Evolutionary conservation across 306 rosid genomes (phyloP), one percentile per base, ranked within the genome.

Genomic region (Quercus bicolor): DNA sequence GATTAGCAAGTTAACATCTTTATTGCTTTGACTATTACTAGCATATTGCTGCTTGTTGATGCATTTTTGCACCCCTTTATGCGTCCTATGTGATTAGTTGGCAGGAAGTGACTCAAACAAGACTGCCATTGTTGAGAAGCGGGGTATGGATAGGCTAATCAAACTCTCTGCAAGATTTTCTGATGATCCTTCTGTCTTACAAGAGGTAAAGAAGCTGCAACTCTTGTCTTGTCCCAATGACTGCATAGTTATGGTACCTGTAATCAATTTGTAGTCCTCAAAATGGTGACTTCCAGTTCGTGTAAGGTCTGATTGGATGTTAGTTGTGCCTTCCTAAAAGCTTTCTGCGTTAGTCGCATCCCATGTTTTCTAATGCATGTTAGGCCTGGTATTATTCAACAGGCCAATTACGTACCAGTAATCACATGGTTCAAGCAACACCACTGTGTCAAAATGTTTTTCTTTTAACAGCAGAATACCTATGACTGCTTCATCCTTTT

Each of bases 101-200:
- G 98, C 98, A 56, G 97, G 98, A 90, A 95, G 98, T 76, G 98
- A 92, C 51, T 2, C 86, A 26, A 95, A 95, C 81, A 95, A 95
- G 79, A 91, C 74, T 34, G 81, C 77, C 75, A 89, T 95, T 83
- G 92, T 92, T 66, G 97, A 90, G 84, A 90, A 89, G 75, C 83
- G 86, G 69, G 99, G 98, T 52, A 31, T 95, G 89, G 92, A 90
- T 81, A 91, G 83, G 83, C 88, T 95, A 70, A 86, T 91, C 78
- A 91, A 79, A 53, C 96, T 95, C 81, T 86, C 96, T 21, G 87
- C 90, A 75, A 88, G 93, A 84, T 90, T 85, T 85, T 83, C 78
- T 20, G 96, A 90, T 54, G 96, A 93, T 79, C 92, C 96, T 79
- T 82, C 90, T 56, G 91, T 95, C 73, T 86, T 95, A 77, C 99